Conservation (phyloP, 371 early-diverging fungal species). For the Zopfochytrium polystomum region DNA sequence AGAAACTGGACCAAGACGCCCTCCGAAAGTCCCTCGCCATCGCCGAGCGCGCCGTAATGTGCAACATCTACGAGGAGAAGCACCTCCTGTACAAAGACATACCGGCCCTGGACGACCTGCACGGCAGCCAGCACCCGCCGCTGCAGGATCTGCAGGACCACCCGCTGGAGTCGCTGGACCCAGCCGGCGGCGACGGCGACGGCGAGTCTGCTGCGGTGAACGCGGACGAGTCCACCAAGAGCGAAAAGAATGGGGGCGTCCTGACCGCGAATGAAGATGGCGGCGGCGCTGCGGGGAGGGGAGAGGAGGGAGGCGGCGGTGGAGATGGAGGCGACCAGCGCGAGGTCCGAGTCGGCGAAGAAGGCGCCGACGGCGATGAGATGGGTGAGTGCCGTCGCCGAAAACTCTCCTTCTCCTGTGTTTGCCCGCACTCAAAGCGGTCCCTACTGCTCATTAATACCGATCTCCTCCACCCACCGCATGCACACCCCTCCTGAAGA, state of each 20-base stretch:
- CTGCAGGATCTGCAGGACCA: neutral
- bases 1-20: slow-evolving; percentile 38
- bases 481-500: too few relatives aligned
- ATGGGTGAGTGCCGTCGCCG: too few relatives aligned
- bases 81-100: slow-evolving; percentile 44
- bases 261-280: slow-evolving; percentile 1
- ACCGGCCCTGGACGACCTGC: too few relatives aligned
- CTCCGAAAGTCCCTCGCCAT: slow-evolving; percentile 36
- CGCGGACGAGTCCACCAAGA: slow-evolving; percentile 3
- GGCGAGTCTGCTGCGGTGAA: neutral
- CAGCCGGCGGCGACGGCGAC: too few relatives aligned
- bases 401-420: too few relatives aligned
- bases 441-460: too few relatives aligned
- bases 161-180: slow-evolving; percentile 3
- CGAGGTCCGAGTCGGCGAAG: too few relatives aligned
- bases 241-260: neutral
- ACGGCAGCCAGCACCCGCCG: too few relatives aligned
- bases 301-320: slow-evolving; percentile 13
- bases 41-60: slow-evolving; percentile 50
- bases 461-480: too few relatives aligned
- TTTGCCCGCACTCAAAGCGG: too few relatives aligned
- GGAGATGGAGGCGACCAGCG: slow-evolving; percentile 15
- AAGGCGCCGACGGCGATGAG: too few relatives aligned
- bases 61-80: slow-evolving; percentile 43
- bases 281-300: slow-evolving; percentile 10